Evolutionary conservation across 164 flowering plant genomes (phyloP).

Genomic region (Tinospora cordifolia): DNA sequence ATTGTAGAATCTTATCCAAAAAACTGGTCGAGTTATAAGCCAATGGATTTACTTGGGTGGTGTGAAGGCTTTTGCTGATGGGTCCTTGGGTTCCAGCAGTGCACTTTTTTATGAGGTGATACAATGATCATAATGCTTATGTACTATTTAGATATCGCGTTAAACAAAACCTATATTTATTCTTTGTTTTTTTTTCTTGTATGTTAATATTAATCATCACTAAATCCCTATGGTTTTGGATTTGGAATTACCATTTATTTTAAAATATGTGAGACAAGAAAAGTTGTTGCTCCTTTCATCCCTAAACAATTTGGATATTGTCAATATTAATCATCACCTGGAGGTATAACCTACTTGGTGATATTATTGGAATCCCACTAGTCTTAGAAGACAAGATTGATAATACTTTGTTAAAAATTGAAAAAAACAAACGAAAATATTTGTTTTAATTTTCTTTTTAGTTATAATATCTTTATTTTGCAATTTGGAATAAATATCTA

Average conservation of each 20-base stretch:
- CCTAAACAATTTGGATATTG: neutral
- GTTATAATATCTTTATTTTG: no score
- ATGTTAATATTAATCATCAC: neutral
- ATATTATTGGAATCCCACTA: neutral
- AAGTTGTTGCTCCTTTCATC: neutral
- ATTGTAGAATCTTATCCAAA: constrained; percentile 44
- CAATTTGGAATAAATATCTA: no score
- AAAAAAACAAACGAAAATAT: neutral
- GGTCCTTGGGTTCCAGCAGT: constrained; percentile 90
- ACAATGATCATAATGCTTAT: neutral
- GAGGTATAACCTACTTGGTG: no score
- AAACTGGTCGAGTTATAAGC: constrained; percentile 48
- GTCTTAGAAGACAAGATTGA: neutral
- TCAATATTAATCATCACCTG: neutral
- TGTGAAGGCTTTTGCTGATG: constrained; percentile 88
- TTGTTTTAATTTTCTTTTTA: no score
- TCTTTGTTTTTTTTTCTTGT: neutral
- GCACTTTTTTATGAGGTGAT: constrained; percentile 84
- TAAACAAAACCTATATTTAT: neutral
- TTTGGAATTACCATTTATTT: no score
- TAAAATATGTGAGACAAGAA: neutral
- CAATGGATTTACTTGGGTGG: constrained; percentile 87
- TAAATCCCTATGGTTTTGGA: neutral
- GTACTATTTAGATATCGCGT: neutral
- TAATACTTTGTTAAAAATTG: neutral